These are phyloP conservation scores for Colletotrichum sidae DNA, from an alignment of 2,329 filamentous ascomycete species.

Conservation along the genomic window DNA sequence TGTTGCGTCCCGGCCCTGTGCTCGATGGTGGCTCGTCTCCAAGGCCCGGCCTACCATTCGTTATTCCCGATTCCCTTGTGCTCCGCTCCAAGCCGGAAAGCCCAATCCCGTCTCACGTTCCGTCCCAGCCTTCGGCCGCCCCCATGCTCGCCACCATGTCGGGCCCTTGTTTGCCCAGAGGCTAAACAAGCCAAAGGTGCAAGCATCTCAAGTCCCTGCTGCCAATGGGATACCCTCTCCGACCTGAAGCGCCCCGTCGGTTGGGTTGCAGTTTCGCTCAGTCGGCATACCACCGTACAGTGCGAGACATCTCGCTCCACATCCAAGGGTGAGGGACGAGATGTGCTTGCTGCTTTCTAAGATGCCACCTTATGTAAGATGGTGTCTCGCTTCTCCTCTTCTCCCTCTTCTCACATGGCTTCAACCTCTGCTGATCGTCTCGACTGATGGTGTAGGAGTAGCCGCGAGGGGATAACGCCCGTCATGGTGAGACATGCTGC, in stretches of 20 bases:
- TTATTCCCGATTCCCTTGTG: constrained; percentile 4
- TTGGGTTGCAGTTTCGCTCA: constrained; percentile 12
- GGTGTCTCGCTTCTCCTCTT: not conserved
- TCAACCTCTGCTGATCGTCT: constrained; percentile 4
- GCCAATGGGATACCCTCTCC: constrained; percentile 8
- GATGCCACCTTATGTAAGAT: constrained; percentile 20
- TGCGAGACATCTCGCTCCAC: constrained; percentile 12
- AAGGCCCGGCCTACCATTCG: constrained; percentile 18
- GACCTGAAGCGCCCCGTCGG: constrained; percentile 15
- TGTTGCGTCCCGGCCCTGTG: constrained; percentile 26
- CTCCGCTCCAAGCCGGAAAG: not conserved
- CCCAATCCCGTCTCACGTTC: constrained; percentile 21
- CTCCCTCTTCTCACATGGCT: not conserved
- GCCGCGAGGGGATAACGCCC: constrained; percentile 16
- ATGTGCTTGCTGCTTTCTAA: constrained; percentile 19
- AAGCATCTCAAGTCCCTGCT: constrained; percentile 15
- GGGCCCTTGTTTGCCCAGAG: constrained; percentile 24
- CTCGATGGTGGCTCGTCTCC: constrained; percentile 16
- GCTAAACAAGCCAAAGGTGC: constrained; percentile 19
- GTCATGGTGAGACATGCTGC: constrained; percentile 31
- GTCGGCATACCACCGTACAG: constrained; percentile 11
- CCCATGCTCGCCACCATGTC: constrained; percentile 19
- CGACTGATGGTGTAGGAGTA: not conserved
- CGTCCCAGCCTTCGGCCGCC: constrained; percentile 14
- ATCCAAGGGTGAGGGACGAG: constrained; percentile 7